Base-by-base conservation (phyloP, 495 filamentous ascomycete genomes). In the Penicillium argentinense region DNA sequence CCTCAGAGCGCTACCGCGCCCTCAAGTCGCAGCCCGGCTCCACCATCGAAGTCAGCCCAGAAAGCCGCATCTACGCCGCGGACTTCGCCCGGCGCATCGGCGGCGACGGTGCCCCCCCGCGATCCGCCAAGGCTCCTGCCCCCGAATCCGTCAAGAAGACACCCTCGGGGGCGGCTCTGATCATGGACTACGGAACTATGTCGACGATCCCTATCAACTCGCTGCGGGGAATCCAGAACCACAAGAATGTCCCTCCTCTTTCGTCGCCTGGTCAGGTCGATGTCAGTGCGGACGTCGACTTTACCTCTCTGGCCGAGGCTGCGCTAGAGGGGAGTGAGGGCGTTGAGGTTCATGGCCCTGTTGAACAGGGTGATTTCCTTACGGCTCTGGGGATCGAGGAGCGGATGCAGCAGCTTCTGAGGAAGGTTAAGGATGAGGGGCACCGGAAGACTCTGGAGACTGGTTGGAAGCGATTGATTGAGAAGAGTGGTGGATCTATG, bases 281-380 rank as follows among this genome's bases (percentile, higher is more conserved):
- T 58, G 73, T 98, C 4, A 85, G 79, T 51, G 92, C 86, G 0
- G 91, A 98, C 63, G 93, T 98, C 0, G 93, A 98, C 62, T 98
- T 98, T 55, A 73, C 72, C 1, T 88, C 83, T 5, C 67, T 98
- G 4, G 90, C 88, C 3, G 92, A 97, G 67, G 75, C 87, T 2
- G 92, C 91, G 3, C 66, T 88, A 13, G 68, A 74, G 21, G 84
- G 87, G 0, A 87, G 82, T 48, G 78, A 84, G 5, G 85, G 81
- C 2, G 83, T 97, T 12, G 93, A 97, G 63, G 87, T 96, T 11
- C 90, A 97, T 64, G 93, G 93, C 0, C 93, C 93, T 3, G 84
- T 97, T 3, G 84, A 91, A 56, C 93, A 98, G 67, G 90, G 81
- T 0, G 67, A 70, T 17, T 98, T 91, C 67, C 69, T 98, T 42